phyloP scores from a whole-genome alignment of 2,329 filamentous ascomycete species.

The Colletotrichum somersetense region DNA sequence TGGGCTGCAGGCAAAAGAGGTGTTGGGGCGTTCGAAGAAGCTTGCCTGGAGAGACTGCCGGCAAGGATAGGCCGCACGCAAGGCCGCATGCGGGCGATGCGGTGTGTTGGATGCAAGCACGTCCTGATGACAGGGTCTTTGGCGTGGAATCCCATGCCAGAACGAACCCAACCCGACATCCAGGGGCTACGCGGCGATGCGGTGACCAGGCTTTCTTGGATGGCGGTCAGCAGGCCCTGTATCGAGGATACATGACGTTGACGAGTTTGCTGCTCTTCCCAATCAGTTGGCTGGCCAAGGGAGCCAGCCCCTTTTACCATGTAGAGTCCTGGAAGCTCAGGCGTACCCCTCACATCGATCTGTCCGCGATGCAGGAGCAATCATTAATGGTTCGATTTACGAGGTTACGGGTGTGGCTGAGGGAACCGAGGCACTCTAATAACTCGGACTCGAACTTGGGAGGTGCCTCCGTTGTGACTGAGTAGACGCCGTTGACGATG shows the following conservation, averaged over 20 bases:
- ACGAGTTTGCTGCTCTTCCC: conserved; percentile 5
- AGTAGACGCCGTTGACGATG: conserved; percentile 31
- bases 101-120: conserved; percentile 27
- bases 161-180: conserved; percentile 17
- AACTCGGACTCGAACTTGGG: conserved; percentile 16
- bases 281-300: neutral
- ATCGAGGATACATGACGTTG: conserved; percentile 2
- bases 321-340: conserved; percentile 4
- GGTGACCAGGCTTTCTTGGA: conserved; percentile 13
- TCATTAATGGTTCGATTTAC: conserved; percentile 37
- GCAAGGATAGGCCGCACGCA: conserved; percentile 33
- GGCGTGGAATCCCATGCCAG: neutral
- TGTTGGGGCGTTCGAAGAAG: conserved; percentile 33
- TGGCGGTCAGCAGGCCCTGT: neutral
- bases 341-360: conserved; percentile 28
- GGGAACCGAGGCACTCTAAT: neutral
- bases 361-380: conserved; percentile 15
- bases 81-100: conserved; percentile 33
- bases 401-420: conserved; percentile 24
- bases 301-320: conserved; percentile 7
- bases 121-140: neutral
- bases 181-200: conserved; percentile 14
- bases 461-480: conserved; percentile 35
- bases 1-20: conserved; percentile 14
- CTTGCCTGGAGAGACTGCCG: conserved; percentile 37